Evolutionary conservation across 371 early-diverging fungal species (phyloP), one percentile per base, ranked within the genome.

Genomic region (Rhizopus stolonifer): DNA sequence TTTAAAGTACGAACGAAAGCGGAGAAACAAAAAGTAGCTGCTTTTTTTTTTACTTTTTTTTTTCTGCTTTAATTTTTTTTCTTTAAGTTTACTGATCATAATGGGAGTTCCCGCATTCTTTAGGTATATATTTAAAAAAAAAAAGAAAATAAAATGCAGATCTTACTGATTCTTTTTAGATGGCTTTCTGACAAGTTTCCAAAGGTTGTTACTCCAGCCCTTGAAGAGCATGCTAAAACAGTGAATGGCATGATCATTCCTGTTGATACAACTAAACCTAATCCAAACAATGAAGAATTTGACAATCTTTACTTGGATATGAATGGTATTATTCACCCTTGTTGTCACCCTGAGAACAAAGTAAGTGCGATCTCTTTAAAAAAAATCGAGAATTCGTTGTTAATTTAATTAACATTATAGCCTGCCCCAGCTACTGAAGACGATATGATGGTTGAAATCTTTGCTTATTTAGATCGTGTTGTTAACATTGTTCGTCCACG

Each of bases 301-400:
- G 99, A 99, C 73, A 95, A 94, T 72, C 77, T 99, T 26, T 99
- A 99, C 72, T 74, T 99, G 54, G 99, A 99, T 67, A 96, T 99
- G 94, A 99, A 99, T 73, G 99, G 98, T 51, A 96, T 99, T 79
- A 93, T 99, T 69, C 99, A 99, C 72, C 95, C 94, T 29, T 99
- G 99, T 72, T 92, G 92, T 61, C 96, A 98, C 64, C 95, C 97
- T 3, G 93, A 95, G 61, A 85, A 88, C 60, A 91, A 93, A 70
- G 91, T 82, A 70, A 33, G 31, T 29, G 31, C 10, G 31, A 29
- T 29, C 31, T 29, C 10, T 29, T 29, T 29, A 49, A 44, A 15
- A 11, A 14, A 19, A 42, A 42, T 9, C 9, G 43, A 19, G 4
- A 21, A 36, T 10, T 36, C 14, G 31, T 44, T 18, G 18, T 45